Conservation (phyloP, 139 green algal species). For the Picochlorum sp. region DNA sequence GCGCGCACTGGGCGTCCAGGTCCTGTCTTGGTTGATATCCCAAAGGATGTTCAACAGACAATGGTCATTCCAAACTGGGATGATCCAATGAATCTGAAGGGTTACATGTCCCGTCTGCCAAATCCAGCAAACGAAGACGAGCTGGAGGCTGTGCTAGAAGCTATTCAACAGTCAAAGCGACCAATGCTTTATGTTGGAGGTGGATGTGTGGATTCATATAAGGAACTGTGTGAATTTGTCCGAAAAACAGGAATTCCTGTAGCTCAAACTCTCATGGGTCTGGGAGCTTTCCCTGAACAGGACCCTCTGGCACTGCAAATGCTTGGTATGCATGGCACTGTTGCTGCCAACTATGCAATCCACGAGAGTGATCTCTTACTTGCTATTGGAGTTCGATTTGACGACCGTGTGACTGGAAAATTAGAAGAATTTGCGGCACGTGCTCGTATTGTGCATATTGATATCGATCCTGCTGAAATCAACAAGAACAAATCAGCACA, state of each 20-base stretch:
- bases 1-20: slow-evolving; percentile 80
- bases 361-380: slow-evolving; percentile 89
- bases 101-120: slow-evolving; percentile 87
- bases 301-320: slow-evolving; percentile 72
- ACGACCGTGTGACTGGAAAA: slow-evolving; percentile 97
- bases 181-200: slow-evolving; percentile 82
- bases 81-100: slow-evolving; percentile 61
- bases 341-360: slow-evolving; percentile 94
- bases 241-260: slow-evolving; percentile 72
- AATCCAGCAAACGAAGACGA: slow-evolving; percentile 8
- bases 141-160: slow-evolving; percentile 40
- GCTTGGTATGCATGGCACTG: slow-evolving; percentile 98
- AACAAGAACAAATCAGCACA: slow-evolving; percentile 97
- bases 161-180: slow-evolving; percentile 38
- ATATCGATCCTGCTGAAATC: slow-evolving; percentile 98
- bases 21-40: slow-evolving; percentile 61
- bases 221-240: slow-evolving; percentile 80
- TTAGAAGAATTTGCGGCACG: slow-evolving; percentile 87
- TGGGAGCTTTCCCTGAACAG: slow-evolving; percentile 63
- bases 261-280: slow-evolving; percentile 89
- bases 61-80: slow-evolving; percentile 86
- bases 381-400: slow-evolving; percentile 96
- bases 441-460: slow-evolving; percentile 92
- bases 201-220: slow-evolving; percentile 66
- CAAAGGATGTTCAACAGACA: slow-evolving; percentile 98